These are phyloP conservation scores for Eremomyces bilateralis DNA, from an alignment of 495 filamentous ascomycete genomes.

Conservation along the genomic window DNA sequence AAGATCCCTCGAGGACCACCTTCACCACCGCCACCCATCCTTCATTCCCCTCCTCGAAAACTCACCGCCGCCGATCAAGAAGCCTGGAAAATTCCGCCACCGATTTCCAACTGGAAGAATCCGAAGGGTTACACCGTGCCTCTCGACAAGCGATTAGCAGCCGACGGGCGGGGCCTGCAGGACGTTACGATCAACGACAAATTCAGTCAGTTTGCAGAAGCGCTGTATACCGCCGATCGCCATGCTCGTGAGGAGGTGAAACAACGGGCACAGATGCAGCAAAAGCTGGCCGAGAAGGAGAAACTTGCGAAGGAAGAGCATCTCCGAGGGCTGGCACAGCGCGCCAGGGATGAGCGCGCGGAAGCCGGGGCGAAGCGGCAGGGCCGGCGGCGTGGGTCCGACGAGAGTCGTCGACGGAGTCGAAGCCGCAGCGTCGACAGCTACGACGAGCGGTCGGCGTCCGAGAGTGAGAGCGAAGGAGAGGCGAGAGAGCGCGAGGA, in stretches of 20 bases:
- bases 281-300: slow-evolving; percentile 90
- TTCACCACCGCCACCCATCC: slow-evolving; percentile 75
- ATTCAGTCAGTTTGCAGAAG: slow-evolving; percentile 90
- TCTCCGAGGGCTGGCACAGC: slow-evolving; percentile 70
- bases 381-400: slow-evolving; percentile 17
- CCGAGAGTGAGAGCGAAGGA: slow-evolving; percentile 42
- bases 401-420: slow-evolving; percentile 8
- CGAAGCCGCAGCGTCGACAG: slow-evolving; percentile 13
- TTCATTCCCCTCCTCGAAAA: slow-evolving; percentile 90
- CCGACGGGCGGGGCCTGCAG: slow-evolving; percentile 77
- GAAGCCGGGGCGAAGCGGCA: neutral
- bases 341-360: slow-evolving; percentile 59
- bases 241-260: slow-evolving; percentile 92
- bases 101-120: slow-evolving; percentile 98
- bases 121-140: slow-evolving; percentile 96
- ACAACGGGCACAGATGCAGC: slow-evolving; percentile 84
- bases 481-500: slow-evolving; percentile 48
- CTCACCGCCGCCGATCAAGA: slow-evolving; percentile 95
- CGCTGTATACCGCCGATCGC: slow-evolving; percentile 77
- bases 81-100: slow-evolving; percentile 84
- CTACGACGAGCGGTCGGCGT: slow-evolving; percentile 21
- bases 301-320: slow-evolving; percentile 85
- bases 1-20: slow-evolving; percentile 93
- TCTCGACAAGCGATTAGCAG: slow-evolving; percentile 89
- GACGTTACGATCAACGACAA: slow-evolving; percentile 98